Conservation (phyloP, 345 rosid species). For the Melaleuca alternifolia region DNA sequence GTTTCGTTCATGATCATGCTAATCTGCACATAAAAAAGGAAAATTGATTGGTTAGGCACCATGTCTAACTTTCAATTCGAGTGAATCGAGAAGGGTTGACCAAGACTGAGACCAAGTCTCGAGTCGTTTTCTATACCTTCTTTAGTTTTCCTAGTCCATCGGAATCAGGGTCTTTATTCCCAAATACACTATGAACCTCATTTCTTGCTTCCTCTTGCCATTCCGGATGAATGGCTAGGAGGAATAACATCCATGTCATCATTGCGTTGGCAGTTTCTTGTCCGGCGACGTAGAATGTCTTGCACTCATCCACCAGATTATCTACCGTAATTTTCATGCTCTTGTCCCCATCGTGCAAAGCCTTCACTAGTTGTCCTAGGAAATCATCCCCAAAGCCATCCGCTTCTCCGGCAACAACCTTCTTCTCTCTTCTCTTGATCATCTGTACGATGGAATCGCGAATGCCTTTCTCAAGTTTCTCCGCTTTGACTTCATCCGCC, state of each 20-base stretch:
- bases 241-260: conserved; percentile 26
- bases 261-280: conserved; percentile 22
- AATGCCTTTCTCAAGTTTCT: conserved; percentile 6
- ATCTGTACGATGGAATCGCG: neutral
- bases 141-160: conserved; percentile 22
- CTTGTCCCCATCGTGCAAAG: conserved; percentile 6
- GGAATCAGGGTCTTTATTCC: conserved; percentile 12
- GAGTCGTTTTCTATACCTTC: conserved; percentile 8
- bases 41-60: neutral
- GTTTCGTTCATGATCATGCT: conserved; percentile 17
- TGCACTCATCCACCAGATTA: conserved; percentile 37
- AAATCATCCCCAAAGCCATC: conserved; percentile 18
- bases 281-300: conserved; percentile 23
- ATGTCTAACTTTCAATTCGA: neutral
- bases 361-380: conserved; percentile 17
- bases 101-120: no score
- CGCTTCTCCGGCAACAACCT: neutral
- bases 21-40: conserved; percentile 1
- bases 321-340: conserved; percentile 5
- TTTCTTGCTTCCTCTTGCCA: conserved; percentile 35
- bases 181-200: conserved; percentile 19
- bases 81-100: neutral
- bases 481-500: conserved; percentile 11
- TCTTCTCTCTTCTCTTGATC: conserved; percentile 13
- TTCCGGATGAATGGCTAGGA: conserved; percentile 21